A percentile compares a stretch with the other conserved stretches of the same genome.
Evolutionary conservation across 208 protist species (phyloP).

Genomic region (Novymonas esmeraldas): DNA sequence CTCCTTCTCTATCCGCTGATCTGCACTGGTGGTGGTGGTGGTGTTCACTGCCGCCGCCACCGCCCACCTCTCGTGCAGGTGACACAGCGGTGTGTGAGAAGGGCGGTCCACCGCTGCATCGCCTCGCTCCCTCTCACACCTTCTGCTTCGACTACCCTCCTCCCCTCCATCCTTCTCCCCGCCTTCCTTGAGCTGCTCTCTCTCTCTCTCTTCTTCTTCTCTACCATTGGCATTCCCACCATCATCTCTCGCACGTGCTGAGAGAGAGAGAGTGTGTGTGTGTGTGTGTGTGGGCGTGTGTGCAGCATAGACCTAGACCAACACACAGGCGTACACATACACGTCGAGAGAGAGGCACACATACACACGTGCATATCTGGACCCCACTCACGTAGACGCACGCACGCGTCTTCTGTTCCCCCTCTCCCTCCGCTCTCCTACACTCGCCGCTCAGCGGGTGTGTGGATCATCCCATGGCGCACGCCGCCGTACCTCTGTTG

Average conservation of each 20-base stretch:
- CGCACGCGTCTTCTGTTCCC: background rate
- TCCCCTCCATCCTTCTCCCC: background rate
- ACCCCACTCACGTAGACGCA: background rate
- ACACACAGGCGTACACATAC: slow-evolving; percentile 8
- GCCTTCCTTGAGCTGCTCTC: too few species aligned
- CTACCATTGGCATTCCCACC: too few species aligned
- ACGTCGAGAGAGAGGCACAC: slow-evolving; percentile 5
- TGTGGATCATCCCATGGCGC: slow-evolving; percentile 11
- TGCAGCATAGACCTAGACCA: background rate
- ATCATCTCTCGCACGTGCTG: too few species aligned
- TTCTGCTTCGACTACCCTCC: too few species aligned
- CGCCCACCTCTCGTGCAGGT: too few species aligned
- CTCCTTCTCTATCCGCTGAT: too few species aligned
- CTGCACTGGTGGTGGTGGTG: too few species aligned
- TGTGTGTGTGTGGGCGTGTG: slow-evolving; percentile 1
- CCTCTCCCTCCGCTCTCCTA: background rate
- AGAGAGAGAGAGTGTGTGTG: too few species aligned
- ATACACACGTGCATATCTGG: background rate
- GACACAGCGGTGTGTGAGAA: too few species aligned
- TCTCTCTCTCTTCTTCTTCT: background rate
- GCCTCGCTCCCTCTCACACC: too few species aligned
- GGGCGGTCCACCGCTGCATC: too few species aligned
- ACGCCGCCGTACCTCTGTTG: slow-evolving; percentile 20
- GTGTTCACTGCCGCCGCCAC: too few species aligned
- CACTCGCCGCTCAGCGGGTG: background rate